Conservation (phyloP, 306 rosid genomes). For the Purshia tridentata region DNA sequence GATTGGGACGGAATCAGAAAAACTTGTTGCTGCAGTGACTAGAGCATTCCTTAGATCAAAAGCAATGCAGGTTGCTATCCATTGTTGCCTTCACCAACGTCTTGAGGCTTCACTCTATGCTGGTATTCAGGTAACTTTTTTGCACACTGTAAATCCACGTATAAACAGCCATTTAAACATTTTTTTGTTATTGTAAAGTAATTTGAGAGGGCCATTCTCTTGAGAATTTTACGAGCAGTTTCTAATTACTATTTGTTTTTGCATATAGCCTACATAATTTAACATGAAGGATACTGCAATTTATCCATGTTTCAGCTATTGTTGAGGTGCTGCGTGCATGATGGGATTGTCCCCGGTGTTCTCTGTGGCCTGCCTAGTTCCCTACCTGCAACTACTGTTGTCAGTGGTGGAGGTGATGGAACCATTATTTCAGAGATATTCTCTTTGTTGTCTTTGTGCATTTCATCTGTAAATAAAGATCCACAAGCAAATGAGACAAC, state of each 20-base stretch:
- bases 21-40: slow-evolving; percentile 66
- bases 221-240: not conserved
- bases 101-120: slow-evolving; percentile 71
- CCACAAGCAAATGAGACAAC: slow-evolving; percentile 50
- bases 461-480: slow-evolving; percentile 60
- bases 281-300: slow-evolving; percentile 4
- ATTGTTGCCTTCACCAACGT: slow-evolving; percentile 81
- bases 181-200: not conserved
- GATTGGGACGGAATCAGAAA: slow-evolving; percentile 55
- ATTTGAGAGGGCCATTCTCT: not conserved
- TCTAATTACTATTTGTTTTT: not conserved
- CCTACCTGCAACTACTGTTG: slow-evolving; percentile 85
- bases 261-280: slow-evolving; percentile 13
- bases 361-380: slow-evolving; percentile 88
- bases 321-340: slow-evolving; percentile 73
- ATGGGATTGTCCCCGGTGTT: slow-evolving; percentile 66
- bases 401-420: slow-evolving; percentile 94
- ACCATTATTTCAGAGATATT: slow-evolving; percentile 82
- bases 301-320: slow-evolving; percentile 60
- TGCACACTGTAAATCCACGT: not conserved
- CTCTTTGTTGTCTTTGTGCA: slow-evolving; percentile 60
- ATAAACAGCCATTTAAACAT: not conserved
- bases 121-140: slow-evolving; percentile 66
- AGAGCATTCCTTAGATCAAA: slow-evolving; percentile 75
- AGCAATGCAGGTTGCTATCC: slow-evolving; percentile 76